These are phyloP conservation scores for Quercus dentata DNA, from an alignment of 306 rosid genomes.

Conservation along the genomic window DNA sequence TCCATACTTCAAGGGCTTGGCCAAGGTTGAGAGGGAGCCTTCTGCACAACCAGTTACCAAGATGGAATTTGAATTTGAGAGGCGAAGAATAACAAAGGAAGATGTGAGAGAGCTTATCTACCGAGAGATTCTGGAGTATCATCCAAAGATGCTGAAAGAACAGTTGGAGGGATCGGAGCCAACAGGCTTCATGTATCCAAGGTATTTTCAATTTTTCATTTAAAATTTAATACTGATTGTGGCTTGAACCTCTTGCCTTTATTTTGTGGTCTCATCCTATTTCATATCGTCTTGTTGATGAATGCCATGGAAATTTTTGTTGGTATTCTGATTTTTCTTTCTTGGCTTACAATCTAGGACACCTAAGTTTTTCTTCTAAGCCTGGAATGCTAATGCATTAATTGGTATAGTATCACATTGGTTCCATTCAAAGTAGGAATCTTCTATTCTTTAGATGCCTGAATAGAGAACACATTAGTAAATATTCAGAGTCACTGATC, in stretches of 20 bases:
- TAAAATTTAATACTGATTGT: not conserved
- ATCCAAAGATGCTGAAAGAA: conserved; percentile 96
- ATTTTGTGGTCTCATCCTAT: not conserved
- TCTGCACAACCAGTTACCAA: conserved; percentile 95
- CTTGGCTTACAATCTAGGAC: not conserved
- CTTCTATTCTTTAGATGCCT: not conserved
- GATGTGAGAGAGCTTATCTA: conserved; percentile 98
- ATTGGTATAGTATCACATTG: not conserved
- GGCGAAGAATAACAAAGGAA: conserved; percentile 96
- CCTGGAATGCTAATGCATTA: not conserved
- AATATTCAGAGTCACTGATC: not conserved
- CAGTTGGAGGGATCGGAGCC: conserved; percentile 94
- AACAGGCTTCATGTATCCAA: conserved; percentile 96
- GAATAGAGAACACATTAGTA: not conserved
- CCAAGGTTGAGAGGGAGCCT: conserved; percentile 98
- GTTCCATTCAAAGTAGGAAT: not conserved
- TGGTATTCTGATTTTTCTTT: not conserved
- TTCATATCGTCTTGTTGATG: not conserved
- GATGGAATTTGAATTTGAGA: conserved; percentile 99
- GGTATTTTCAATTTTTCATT: conserved; percentile 45
- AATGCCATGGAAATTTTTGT: not conserved
- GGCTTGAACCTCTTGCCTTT: not conserved
- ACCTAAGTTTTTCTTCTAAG: not conserved
- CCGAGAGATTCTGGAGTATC: conserved; percentile 90
- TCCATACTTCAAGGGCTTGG: conserved; percentile 96